These are phyloP conservation scores for Paspalum notatum DNA, from an alignment of 176 grass and related monocot genomes.

Conservation along the genomic window DNA sequence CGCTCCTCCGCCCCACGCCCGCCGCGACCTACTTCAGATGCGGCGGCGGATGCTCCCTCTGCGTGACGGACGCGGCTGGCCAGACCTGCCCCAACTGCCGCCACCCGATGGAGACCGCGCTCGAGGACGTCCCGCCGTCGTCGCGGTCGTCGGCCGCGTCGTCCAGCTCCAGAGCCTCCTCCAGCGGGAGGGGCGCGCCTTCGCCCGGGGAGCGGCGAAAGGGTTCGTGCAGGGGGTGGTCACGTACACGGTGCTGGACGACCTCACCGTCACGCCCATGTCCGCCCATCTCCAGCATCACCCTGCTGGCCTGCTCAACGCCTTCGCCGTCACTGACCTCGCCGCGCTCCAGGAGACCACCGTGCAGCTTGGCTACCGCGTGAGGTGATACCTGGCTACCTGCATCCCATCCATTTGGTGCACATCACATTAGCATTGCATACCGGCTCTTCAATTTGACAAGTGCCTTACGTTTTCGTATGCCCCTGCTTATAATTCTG, in stretches of 20 bases:
- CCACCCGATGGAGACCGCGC: not conserved
- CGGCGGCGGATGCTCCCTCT: not conserved
- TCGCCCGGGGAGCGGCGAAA: too few relatives aligned
- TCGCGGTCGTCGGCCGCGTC: too few relatives aligned
- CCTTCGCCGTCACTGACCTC: not conserved
- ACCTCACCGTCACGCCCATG: conserved; percentile 33
- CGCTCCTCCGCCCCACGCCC: conserved; percentile 31
- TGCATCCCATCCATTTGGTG: not conserved
- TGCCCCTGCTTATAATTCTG: too few relatives aligned
- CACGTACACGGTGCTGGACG: conserved; percentile 42
- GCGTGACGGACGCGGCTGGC: not conserved
- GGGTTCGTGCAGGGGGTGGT: conserved; percentile 42
- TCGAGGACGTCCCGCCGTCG: too few relatives aligned
- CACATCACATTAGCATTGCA: not conserved
- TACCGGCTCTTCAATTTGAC: too few relatives aligned
- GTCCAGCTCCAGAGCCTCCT: too few relatives aligned
- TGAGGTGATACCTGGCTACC: not conserved
- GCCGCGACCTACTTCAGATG: not conserved
- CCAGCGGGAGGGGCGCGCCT: too few relatives aligned
- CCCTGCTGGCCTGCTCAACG: conserved; percentile 40
- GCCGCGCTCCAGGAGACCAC: conserved; percentile 15
- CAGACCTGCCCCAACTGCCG: not conserved
- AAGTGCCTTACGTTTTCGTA: too few relatives aligned
- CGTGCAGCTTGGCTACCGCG: conserved; percentile 12
- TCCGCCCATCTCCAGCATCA: conserved; percentile 47